Percentiles rank a stretch among this genome's conserved stretches.
These are phyloP conservation scores for Ustilaginoidea virens DNA, from an alignment of 2,329 filamentous ascomycete genomes.

Conservation along the genomic window DNA sequence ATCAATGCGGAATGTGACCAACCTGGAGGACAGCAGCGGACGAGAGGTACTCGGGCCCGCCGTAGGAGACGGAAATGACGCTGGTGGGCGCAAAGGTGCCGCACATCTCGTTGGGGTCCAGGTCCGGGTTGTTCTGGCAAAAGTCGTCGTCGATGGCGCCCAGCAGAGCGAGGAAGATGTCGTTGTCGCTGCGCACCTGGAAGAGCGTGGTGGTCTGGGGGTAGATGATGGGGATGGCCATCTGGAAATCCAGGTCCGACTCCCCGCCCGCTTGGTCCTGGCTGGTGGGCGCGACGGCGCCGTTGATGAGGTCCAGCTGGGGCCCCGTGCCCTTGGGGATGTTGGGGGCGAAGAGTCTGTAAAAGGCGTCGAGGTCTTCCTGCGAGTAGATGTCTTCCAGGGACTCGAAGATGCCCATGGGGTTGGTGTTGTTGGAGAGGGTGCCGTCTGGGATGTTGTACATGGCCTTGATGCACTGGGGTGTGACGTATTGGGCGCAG, in stretches of 20 bases:
- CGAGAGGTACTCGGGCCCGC: slow-evolving; percentile 14
- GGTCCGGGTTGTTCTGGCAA: slow-evolving; percentile 32
- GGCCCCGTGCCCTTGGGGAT: slow-evolving; percentile 28
- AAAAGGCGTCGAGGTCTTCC: slow-evolving; percentile 31
- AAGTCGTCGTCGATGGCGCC: slow-evolving; percentile 36
- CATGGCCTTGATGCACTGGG: slow-evolving; percentile 35
- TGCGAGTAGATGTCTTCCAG: slow-evolving; percentile 34
- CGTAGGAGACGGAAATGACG: slow-evolving; percentile 26
- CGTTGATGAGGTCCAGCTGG: slow-evolving; percentile 28
- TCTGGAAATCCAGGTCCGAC: slow-evolving; percentile 37
- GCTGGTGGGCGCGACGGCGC: slow-evolving; percentile 25
- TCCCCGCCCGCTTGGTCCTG: slow-evolving; percentile 22
- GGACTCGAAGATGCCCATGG: slow-evolving; percentile 36
- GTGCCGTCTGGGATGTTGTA: slow-evolving; percentile 27
- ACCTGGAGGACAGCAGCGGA: slow-evolving; percentile 26
- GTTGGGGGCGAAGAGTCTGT: slow-evolving; percentile 23
- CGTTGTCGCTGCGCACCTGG: slow-evolving; percentile 22
- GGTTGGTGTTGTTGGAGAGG: slow-evolving; percentile 22
- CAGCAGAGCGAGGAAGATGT: slow-evolving; percentile 26
- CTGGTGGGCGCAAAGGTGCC: slow-evolving; percentile 15
- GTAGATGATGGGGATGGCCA: slow-evolving; percentile 34
- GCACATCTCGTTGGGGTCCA: slow-evolving; percentile 18
- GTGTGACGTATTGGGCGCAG: slow-evolving; percentile 41
- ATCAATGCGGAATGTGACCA: too few species aligned
- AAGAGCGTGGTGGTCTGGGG: slow-evolving; percentile 35